Evolutionary conservation across 2,329 filamentous ascomycete genomes (phyloP), one percentile per base, ranked within the genome.

Genomic region (Ambrosiella xylebori): DNA sequence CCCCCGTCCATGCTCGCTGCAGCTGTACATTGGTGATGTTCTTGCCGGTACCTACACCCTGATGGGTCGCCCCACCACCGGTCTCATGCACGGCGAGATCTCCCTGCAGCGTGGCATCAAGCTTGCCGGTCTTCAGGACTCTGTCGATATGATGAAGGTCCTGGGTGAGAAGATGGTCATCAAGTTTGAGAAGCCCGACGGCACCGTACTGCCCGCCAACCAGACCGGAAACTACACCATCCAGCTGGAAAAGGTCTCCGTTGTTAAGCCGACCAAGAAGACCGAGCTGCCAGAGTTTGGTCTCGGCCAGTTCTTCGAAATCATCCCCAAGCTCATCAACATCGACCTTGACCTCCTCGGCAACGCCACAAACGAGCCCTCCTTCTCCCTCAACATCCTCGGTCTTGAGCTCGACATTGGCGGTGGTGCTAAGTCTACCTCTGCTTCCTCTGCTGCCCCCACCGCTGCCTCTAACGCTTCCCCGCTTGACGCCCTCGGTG

Each of bases 81-180:
- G 69, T 53, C 65, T 61, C 36, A 52, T 68, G 5, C 61, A 69
- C 59, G 69, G 68, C 35, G 65, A 64, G 27, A 65, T 71, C 41
- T 69, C 74, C 53, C 69, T 75, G 54, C 70, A 72, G 61, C 81
- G 83, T 63, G 85, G 85, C 8, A 85, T 89, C 68, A 82, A 85
- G 65, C 63, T 74, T 2, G 82, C 80, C 0, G 82, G 82, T 39
- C 64, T 59, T 7, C 19, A n/a, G n/a, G 49, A 19, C 49, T 35
- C 27, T 11, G 12, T 7, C 50, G 54, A 58, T 17, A 61, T 58
- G 57, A 38, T 58, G 3, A 35, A 38, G 8, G 13, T 45, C 8
- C 54, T 58, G 15, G 49, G 52, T 38, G 57, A 57, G 13, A 62
- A 64, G 3, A 61, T 72, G 15, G 61, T 66, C 53, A 64, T 71